Base-by-base conservation (phyloP, 2,329 filamentous ascomycete genomes). In the Penicillium sp. region DNA sequence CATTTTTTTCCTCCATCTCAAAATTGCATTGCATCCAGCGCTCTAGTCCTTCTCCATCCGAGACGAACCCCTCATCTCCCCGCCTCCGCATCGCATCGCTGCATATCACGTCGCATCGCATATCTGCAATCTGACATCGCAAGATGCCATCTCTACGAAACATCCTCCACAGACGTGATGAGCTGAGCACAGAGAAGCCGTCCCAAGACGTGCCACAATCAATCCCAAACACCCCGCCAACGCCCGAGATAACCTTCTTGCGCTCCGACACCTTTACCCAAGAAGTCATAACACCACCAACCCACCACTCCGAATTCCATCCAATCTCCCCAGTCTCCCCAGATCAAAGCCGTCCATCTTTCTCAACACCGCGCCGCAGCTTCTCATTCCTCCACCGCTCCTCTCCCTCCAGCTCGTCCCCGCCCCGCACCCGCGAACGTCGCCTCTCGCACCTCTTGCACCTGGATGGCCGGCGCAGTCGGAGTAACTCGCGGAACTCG, bases 231-330 rank as follows among this genome's bases (percentile, higher is more conserved):
- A 59, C 57, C 20, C 51, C 52, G 14, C 80, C 60, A 68, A 57
- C 78, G 1, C 85, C 87, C 51, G 85, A 89, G 61, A 90, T 96
- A 75, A 90, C 81, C 57, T 90, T 96, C 74, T 81, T 94, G 65
- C 87, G 91, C 55, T 87, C 89, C 58, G 92, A 95, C 67, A 96
- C 92, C 1, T 75, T 85, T 58, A 85, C 86, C 1, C 82, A 91
- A 68, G 90, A 96, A 70, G 76, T 87, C 59, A 89, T 96, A 68
- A 78, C 84, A 50, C 88, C 89, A 10, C 88, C 90, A 6, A 68
- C 69, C 46, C 79, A 79, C 60, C 73, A 74, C 13, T 77, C 76
- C 50, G 78, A 79, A 63, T 59, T 57, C 48, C 11, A 46, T 50
- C 14, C 46, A 44, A 28, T 56, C 36, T 41, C 43, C 36, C 44